phyloP scores from a whole-genome alignment of 192 early-diverging fungal species.

The Podila epicladia region DNA sequence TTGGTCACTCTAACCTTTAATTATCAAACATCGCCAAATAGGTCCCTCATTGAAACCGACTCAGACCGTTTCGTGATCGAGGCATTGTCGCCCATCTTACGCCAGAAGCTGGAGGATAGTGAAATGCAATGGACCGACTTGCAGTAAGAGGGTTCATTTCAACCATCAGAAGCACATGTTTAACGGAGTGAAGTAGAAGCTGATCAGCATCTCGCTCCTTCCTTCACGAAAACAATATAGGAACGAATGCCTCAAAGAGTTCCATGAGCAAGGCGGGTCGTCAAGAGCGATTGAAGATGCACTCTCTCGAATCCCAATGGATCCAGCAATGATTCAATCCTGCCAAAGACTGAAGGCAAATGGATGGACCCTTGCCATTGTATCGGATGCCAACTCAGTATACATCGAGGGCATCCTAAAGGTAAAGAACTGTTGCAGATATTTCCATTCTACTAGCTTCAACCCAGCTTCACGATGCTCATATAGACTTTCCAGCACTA shows the following conservation, averaged over 20 bases:
- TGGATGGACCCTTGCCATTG: conserved; percentile 30
- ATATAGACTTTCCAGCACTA: conserved; percentile 16
- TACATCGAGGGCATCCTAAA: conserved; percentile 43
- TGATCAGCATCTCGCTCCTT: neutral
- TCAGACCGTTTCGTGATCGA: conserved; percentile 47
- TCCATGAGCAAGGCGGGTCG: conserved; percentile 26
- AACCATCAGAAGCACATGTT: neutral
- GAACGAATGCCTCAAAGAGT: conserved; percentile 40
- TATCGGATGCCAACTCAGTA: conserved; percentile 43
- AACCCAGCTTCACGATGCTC: neutral
- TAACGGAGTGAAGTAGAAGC: neutral
- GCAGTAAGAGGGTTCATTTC: conserved; percentile 7
- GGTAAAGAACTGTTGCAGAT: conserved; percentile 3
- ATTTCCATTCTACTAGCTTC: neutral
- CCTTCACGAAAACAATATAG: neutral
- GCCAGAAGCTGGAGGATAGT: conserved; percentile 19
- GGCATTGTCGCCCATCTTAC: conserved; percentile 21
- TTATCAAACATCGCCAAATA: neutral
- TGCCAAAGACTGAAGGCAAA: conserved; percentile 21
- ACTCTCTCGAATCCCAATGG: conserved; percentile 28
- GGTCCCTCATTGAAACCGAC: conserved; percentile 45
- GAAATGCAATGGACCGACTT: conserved; percentile 47
- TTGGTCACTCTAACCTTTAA: neutral
- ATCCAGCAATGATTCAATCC: conserved; percentile 28
- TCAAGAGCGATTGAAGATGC: conserved; percentile 11